phyloP scores from a whole-genome alignment of 805 yeast species.

The Candida insectorum region DNA sequence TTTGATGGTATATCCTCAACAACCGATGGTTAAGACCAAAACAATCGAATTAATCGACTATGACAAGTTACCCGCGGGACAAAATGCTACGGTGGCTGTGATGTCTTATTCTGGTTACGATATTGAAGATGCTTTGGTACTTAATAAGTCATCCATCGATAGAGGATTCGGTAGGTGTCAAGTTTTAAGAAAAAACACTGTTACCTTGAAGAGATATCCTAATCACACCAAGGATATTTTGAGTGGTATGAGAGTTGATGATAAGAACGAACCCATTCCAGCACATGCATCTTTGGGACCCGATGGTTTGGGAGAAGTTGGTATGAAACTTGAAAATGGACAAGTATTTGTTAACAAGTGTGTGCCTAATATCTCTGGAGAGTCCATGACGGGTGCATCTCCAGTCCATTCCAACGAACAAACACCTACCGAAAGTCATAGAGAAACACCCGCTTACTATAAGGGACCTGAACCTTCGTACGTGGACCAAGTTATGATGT shows the following conservation, averaged over 20 bases:
- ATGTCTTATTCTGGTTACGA: conserved; percentile 99
- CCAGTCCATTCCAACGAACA: conserved; percentile 5
- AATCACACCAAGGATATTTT: conserved; percentile 90
- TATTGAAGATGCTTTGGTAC: conserved; percentile 96
- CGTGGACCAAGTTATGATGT: conserved; percentile 96
- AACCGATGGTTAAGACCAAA: conserved; percentile 97
- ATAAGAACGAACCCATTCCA: conserved; percentile 74
- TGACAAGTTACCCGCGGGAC: conserved; percentile 97
- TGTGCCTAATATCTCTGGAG: conserved; percentile 84
- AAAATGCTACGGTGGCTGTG: conserved; percentile 97
- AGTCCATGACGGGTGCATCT: conserved; percentile 43
- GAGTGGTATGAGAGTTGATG: conserved; percentile 87
- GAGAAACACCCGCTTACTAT: conserved; percentile 89
- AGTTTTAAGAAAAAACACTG: conserved; percentile 86
- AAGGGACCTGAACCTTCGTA: conserved; percentile 95
- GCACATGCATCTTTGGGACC: conserved; percentile 86
- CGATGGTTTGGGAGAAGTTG: conserved; percentile 97
- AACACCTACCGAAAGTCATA: conserved; percentile 54
- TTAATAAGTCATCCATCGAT: conserved; percentile 90
- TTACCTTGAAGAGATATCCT: conserved; percentile 85
- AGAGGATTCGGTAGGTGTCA: conserved; percentile 98
- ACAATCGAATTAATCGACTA: conserved; percentile 94
- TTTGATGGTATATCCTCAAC: conserved; percentile 98
- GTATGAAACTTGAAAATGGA: conserved; percentile 84
- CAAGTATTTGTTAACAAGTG: conserved; percentile 92